A percentile compares a stretch with the other conserved stretches of the same genome.
These are phyloP conservation scores for Mortierella sp. DNA, from an alignment of 371 early-diverging fungal genomes.

Conservation along the genomic window DNA sequence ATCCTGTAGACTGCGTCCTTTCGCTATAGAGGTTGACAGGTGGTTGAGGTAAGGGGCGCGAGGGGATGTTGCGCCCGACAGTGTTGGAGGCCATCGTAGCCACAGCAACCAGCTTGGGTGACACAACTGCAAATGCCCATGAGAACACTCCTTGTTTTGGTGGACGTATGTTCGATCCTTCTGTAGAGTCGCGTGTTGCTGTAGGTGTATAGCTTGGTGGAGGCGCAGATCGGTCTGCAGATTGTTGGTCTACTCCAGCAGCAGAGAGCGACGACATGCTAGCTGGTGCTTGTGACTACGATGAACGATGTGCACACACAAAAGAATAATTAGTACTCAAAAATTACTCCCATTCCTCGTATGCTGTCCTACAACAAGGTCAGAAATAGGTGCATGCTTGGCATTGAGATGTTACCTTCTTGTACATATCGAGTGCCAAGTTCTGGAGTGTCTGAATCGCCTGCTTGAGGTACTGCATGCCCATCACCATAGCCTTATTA, in stretches of 20 bases:
- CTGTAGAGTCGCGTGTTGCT: not conserved
- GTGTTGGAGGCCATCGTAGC: constrained; percentile 46
- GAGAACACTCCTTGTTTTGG: constrained; percentile 20
- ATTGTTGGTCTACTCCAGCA: not conserved
- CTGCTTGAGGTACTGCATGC: constrained; percentile 48
- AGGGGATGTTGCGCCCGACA: constrained; percentile 24
- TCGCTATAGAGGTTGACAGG: constrained; percentile 30
- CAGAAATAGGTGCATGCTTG: not conserved
- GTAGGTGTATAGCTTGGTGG: not conserved
- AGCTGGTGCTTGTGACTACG: constrained; percentile 26
- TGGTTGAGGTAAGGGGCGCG: constrained; percentile 45
- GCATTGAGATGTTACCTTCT: constrained; percentile 24
- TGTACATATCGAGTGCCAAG: constrained; percentile 31
- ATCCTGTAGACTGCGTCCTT: constrained; percentile 20
- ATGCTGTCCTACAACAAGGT: not conserved
- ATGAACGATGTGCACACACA: not conserved
- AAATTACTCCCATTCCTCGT: not conserved
- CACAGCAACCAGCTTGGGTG: constrained; percentile 44
- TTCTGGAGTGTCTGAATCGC: constrained; percentile 41
- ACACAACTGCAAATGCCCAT: constrained; percentile 40
- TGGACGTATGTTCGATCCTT: not conserved
- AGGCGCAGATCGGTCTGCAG: constrained; percentile 2
- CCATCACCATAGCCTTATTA: constrained; percentile 46
- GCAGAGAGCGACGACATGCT: constrained; percentile 14
- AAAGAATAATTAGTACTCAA: not conserved